Evolutionary conservation across 1,284 basidiomycete genomes (phyloP), one percentile per base, ranked within the genome.

Genomic region (Porodaedalea pini): DNA sequence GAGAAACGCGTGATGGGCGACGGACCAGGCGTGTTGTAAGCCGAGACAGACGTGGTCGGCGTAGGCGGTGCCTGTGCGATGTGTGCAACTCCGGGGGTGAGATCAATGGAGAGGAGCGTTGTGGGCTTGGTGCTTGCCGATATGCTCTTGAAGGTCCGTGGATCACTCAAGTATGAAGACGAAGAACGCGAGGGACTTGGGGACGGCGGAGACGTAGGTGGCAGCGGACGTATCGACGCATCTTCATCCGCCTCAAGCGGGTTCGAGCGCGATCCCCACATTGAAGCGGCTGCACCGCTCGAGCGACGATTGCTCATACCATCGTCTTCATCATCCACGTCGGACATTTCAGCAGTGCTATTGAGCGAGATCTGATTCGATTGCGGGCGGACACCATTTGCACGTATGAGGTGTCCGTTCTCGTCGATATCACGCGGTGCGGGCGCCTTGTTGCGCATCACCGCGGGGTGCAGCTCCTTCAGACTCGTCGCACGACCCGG

Each of bases 61-160:
- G 84, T 83, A 19, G 78, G 75, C 34, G 86, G 87, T 6, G 85
- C 88, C 68, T 95, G 90, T 3, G 94, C 94, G 63, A 97, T 98
- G 72, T 94, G 94, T 6, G 87, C 94, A 77, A 92, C 86, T 13
- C 88, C 84, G 59, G 83, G 80, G 40, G 81, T 81, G 15, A 92
- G 73, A 66, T 98, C 94, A 60, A 96, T 82, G 64, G 90, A 94
- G 43, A 97, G 79, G 25, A 97, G 72, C 0, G 95, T 98, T 2
- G 95, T 98, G 2, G 94, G 95, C 71, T 98, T 98, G 4, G 95
- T 98, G 67, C 91, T 93, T 0, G 92, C 90, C 21, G 90, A 82
- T 65, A 89, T 86, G 67, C 87, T 91, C 67, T 80, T 78, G 73
- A 90, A 88, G 3, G 88, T 91, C 51, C 84, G 80, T n/a, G 86